Evolutionary conservation across 2,329 filamentous ascomycete species (phyloP), one percentile per base, ranked within the genome.

Genomic region (Cadophora luteo-olivacea): DNA sequence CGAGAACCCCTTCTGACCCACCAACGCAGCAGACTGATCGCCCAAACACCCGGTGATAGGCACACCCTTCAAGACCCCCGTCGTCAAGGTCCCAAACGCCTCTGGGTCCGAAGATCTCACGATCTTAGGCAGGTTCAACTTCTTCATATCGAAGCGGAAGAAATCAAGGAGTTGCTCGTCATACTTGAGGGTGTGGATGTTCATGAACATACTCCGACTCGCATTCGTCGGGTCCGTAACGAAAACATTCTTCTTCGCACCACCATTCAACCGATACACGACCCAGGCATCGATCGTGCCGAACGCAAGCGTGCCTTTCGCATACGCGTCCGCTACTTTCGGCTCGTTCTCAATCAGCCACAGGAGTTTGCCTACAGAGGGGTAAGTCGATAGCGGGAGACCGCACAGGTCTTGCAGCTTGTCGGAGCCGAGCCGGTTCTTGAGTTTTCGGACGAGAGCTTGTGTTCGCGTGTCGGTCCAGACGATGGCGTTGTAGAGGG

Each of bases 181-280:
- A 78, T 95, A 96, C 74, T 93, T 80, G 54, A 93, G 83, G 0
- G 87, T 92, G 75, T 92, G 85, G 45, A 95, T 84, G 79, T 94
- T 92, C 89, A 94, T 92, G 80, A 96, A 94, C 92, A 94, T 94
- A 55, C 92, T 95, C 72, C 92, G 84, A 3, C 91, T 93, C 19
- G 92, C 92, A 78, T 96, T 96, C 67, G 91, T 91, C 7, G 90
- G 87, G 75, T 96, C 92, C 1, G 92, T 93, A 67, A 95, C 91
- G 77, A 91, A 88, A 64, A 92, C 79, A 67, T 89, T 86, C 67
- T 84, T 87, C 69, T 86, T 85, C 48, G 82, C 84, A n/a, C 90
- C 90, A 67, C 92, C 92, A 74, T 94, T 92, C 61, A 95, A 84
- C 78, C 92, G 91, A 81, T 91, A 95, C 33, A 92, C 83, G 70